Evolutionary conservation across 176 grass and related monocot genomes (phyloP).

Genomic region (Oryza meridionalis): DNA sequence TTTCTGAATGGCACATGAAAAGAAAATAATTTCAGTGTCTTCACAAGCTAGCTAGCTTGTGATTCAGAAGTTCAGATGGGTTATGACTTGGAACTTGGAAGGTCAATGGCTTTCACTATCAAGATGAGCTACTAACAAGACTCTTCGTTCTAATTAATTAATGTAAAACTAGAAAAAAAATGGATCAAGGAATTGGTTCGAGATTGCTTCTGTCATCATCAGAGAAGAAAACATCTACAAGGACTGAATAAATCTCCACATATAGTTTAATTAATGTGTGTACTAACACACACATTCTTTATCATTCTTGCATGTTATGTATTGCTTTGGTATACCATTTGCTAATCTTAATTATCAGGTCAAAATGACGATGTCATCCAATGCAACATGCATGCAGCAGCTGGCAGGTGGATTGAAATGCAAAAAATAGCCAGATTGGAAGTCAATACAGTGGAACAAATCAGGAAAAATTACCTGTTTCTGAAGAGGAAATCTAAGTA

Average conservation of each 20-base stretch:
- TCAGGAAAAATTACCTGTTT: background rate
- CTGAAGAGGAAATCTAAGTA: background rate
- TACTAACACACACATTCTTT: background rate
- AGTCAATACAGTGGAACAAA: conserved; percentile 19
- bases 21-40: background rate
- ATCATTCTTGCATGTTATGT: background rate
- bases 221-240: background rate
- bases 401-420: background rate
- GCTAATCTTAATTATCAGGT: background rate
- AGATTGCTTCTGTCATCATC: conserved; percentile 30
- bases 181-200: background rate
- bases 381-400: background rate
- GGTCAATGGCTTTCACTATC: conserved; percentile 49
- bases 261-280: background rate
- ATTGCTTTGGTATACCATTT: background rate
- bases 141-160: background rate
- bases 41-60: background rate
- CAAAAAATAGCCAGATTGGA: conserved; percentile 18
- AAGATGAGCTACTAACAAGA: conserved; percentile 26
- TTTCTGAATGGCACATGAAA: background rate
- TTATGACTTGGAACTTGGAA: background rate
- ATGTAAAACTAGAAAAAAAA: background rate
- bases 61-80: background rate
- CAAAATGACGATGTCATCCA: conserved; percentile 17
- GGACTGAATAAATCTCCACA: background rate